Evolutionary conservation across 2,329 filamentous ascomycete species (phyloP).

Genomic region (Harringtonia aguacate): DNA sequence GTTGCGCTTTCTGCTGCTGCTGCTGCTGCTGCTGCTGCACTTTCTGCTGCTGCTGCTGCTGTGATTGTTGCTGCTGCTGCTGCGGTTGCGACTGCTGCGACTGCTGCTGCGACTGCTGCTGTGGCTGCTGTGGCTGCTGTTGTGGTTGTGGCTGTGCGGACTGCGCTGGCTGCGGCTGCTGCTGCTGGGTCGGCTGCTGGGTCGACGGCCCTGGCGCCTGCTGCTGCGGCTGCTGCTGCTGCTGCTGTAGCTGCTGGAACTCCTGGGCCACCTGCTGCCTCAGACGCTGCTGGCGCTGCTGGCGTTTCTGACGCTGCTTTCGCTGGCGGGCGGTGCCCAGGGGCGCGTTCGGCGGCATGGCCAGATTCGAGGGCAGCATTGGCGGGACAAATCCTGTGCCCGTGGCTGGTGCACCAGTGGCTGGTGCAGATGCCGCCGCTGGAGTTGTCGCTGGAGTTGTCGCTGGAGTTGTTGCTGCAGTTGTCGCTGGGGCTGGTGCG

Average conservation of each 20-base stretch:
- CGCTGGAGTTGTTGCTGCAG: conserved; percentile 3
- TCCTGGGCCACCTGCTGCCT: conserved; percentile 8
- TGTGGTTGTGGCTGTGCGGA: conserved; percentile 4
- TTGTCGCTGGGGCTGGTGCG: conserved; percentile 4
- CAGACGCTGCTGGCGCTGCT: conserved; percentile 11
- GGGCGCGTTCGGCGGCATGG: conserved; percentile 3
- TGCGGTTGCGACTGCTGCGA: background rate
- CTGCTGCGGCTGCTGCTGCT: background rate
- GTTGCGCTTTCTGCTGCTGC: no score
- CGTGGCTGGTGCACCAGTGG: background rate
- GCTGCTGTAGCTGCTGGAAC: conserved; percentile 1
- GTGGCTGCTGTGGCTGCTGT: background rate
- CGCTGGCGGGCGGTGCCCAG: conserved; percentile 12
- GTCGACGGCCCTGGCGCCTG: background rate
- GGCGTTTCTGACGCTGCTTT: conserved; percentile 13
- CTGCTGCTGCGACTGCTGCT: no score
- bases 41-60: no score
- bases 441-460: background rate
- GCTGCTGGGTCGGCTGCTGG: background rate
- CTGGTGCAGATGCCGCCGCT: background rate
- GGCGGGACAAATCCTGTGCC: background rate
- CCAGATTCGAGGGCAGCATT: background rate
- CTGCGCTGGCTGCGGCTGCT: no score
- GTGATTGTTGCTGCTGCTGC: background rate
- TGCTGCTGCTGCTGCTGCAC: no score